A percentile compares a stretch with the other conserved stretches of the same genome.
These are phyloP conservation scores for Diplodia mutila DNA, from an alignment of 2,329 filamentous ascomycete genomes.

Conservation along the genomic window DNA sequence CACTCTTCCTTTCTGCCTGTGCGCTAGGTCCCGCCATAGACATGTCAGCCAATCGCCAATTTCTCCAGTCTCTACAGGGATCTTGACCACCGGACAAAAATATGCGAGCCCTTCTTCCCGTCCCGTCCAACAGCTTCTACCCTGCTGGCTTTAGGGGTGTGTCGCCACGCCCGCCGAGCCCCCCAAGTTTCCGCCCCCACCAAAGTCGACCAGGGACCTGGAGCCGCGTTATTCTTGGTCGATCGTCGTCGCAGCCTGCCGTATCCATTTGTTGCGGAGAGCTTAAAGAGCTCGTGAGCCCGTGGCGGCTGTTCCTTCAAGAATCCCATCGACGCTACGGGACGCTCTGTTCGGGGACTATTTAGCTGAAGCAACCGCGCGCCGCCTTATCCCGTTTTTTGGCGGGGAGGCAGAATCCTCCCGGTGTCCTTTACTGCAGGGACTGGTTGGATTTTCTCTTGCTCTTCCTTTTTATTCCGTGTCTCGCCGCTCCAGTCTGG, in stretches of 20 bases:
- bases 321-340: neutral
- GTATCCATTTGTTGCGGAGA: neutral
- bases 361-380: neutral
- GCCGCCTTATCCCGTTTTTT: neutral
- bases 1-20: neutral
- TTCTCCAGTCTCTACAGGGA: neutral
- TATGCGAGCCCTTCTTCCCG: neutral
- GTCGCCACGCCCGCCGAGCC: neutral
- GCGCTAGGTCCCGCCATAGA: neutral
- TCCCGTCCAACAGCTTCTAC: neutral
- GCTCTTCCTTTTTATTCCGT: neutral
- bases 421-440: too few species aligned
- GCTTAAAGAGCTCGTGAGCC: neutral
- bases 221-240: neutral
- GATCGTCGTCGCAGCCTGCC: neutral
- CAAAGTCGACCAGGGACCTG: neutral
- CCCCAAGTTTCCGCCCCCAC: neutral
- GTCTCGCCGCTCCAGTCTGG: neutral
- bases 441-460: neutral
- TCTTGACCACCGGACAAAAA: neutral
- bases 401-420: neutral
- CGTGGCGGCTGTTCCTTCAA: neutral
- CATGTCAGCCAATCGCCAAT: neutral
- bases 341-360: neutral
- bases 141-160: neutral